Base-by-base conservation (phyloP, 352 stramenopile genomes). In the Globisporangium echinulatum region DNA sequence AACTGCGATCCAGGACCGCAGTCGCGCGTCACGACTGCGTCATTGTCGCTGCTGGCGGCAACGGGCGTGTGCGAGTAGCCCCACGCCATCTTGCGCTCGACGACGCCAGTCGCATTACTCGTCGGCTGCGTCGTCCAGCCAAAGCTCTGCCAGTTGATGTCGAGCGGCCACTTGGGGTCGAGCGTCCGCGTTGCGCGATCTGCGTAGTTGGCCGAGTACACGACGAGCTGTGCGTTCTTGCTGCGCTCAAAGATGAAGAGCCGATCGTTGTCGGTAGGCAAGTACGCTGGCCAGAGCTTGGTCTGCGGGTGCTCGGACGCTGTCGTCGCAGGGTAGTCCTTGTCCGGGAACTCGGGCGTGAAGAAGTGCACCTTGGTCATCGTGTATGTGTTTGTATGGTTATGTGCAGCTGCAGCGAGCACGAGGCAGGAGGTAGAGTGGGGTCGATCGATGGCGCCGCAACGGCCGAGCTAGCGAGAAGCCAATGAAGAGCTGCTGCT, bases 101-200 rank as follows among this genome's bases (percentile, higher is more conserved):
- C 52, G 64, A 87, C 77, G 47, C 82, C 82, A 8, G 77, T 89
- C 14, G 61, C 52, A 51, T 91, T 91, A 55, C 60, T 87, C 47
- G 74, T 87, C 11, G 79, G 82, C 58, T 85, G 68, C 17, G 58
- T 57, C 5, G 82, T 91, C 82, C 82, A 91, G 43, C 82, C 82
- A 58, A 87, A 91, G 63, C 79, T 90, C 67, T 88, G 78, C 82
- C 82, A 91, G 56, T 87, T 88, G 69, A 91, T 88, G 63, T 91
- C 79, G 49, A 91, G 67, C 46, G 82, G 82, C 65, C 67, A 81
- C 61, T 87, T 86, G 19, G 70, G 57, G 65, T 91, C 71, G 48
- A 90, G 59, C 48, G 76, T 62, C 7, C 73, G 74, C 46, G 70
- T 59, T 38, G 71, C 66, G 53, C 69, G 71, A 73, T 88, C 67